A percentile compares a stretch with the other conserved stretches of the same genome.
These are phyloP conservation scores for Phytophthora chlamydospora DNA, from an alignment of 352 stramenopile species.

Conservation along the genomic window DNA sequence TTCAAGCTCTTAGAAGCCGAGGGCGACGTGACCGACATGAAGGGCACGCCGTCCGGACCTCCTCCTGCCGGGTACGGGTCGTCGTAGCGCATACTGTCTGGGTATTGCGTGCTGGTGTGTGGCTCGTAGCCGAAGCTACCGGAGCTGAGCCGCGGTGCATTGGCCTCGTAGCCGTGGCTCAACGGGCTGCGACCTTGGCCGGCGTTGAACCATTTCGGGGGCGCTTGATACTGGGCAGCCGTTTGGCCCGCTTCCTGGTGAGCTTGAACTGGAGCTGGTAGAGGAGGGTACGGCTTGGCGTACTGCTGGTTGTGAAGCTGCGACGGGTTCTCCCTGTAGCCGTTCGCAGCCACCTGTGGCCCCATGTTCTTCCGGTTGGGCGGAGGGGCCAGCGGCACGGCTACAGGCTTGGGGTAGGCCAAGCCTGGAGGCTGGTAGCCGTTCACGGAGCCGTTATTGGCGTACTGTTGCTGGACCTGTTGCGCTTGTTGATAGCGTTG, in stretches of 20 bases:
- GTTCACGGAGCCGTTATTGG: conserved; percentile 35
- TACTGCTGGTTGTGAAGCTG: conserved; percentile 39
- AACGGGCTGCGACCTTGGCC: conserved; percentile 10
- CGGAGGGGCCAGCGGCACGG: conserved; percentile 29
- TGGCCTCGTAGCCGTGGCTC: conserved; percentile 29
- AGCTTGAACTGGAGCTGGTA: conserved; percentile 23
- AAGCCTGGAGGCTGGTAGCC: conserved; percentile 35
- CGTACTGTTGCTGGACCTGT: conserved; percentile 28
- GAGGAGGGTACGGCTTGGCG: conserved; percentile 32
- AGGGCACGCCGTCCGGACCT: conserved; percentile 33
- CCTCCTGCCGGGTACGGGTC: conserved; percentile 38
- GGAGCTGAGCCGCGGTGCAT: conserved; percentile 29
- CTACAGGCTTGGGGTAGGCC: conserved; percentile 43
- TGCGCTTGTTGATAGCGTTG: conserved; percentile 58
- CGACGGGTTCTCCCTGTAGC: conserved; percentile 34
- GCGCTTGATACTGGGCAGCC: conserved; percentile 25
- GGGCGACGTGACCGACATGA: conserved; percentile 52
- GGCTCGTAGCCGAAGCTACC: conserved; percentile 20
- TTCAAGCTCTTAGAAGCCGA: conserved; percentile 31
- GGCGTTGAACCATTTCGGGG: conserved; percentile 31
- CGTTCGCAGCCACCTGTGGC: conserved; percentile 52
- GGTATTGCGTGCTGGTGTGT: conserved; percentile 22
- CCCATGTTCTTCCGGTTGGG: conserved; percentile 37
- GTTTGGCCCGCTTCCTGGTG: conserved; percentile 17
- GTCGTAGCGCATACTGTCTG: conserved; percentile 41